Evolutionary conservation across 495 filamentous ascomycete genomes (phyloP).

Genomic region (Podospora comata): DNA sequence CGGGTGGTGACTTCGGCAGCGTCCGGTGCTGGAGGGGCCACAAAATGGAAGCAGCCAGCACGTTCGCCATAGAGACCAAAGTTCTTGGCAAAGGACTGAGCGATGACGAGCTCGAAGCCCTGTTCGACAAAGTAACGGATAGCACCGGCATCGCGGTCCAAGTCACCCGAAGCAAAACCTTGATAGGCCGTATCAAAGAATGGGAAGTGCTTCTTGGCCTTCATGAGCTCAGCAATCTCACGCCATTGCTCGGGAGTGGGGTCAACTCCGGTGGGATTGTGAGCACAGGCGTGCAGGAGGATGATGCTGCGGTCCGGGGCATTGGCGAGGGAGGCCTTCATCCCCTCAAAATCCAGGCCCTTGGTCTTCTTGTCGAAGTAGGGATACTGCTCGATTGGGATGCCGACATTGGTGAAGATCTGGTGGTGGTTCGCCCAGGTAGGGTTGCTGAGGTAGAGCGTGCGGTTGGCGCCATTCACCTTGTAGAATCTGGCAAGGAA

Average conservation of each 20-base stretch:
- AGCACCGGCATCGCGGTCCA: slow-evolving; percentile 80
- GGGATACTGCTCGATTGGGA: slow-evolving; percentile 78
- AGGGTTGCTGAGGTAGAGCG: slow-evolving; percentile 85
- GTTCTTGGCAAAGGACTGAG: slow-evolving; percentile 98
- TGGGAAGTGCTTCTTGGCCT: slow-evolving; percentile 79
- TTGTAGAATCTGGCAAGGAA: slow-evolving; percentile 80
- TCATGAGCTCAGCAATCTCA: slow-evolving; percentile 73
- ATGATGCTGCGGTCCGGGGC: slow-evolving; percentile 80
- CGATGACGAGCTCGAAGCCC: slow-evolving; percentile 93
- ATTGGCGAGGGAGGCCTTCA: slow-evolving; percentile 62
- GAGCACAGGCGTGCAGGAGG: slow-evolving; percentile 92
- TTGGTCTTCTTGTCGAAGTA: slow-evolving; percentile 87
- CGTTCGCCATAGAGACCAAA: slow-evolving; percentile 97
- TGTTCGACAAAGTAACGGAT: slow-evolving; percentile 90
- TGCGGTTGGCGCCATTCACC: slow-evolving; percentile 60
- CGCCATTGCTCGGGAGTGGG: slow-evolving; percentile 93
- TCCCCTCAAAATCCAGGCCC: slow-evolving; percentile 87
- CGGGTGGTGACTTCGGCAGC: slow-evolving; percentile 59
- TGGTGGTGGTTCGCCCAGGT: slow-evolving; percentile 99
- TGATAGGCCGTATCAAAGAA: slow-evolving; percentile 99
- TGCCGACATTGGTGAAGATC: slow-evolving; percentile 89
- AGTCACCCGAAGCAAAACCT: slow-evolving; percentile 91
- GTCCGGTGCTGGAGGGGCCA: slow-evolving; percentile 68
- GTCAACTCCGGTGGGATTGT: slow-evolving; percentile 98
- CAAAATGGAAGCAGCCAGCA: slow-evolving; percentile 93